phyloP scores from a whole-genome alignment of 768 basidiomycete genomes.

The Roridomyces roridus region DNA sequence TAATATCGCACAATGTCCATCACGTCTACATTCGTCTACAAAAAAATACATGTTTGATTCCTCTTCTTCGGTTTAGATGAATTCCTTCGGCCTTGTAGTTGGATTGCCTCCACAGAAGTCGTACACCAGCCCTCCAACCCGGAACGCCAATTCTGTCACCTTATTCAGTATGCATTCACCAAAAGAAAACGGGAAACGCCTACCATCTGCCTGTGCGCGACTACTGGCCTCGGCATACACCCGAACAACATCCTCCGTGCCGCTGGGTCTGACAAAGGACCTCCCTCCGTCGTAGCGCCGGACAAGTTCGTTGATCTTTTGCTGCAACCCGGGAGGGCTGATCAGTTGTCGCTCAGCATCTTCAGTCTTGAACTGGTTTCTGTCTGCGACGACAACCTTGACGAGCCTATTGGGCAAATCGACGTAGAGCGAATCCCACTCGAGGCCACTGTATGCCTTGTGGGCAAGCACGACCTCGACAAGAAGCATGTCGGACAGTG shows the following conservation, averaged over 20 bases:
- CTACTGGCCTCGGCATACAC: constrained; percentile 93
- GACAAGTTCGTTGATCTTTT: constrained; percentile 81
- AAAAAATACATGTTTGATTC: constrained; percentile 5
- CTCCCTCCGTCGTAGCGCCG: constrained; percentile 82
- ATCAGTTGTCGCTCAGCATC: constrained; percentile 93
- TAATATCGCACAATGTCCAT: constrained; percentile 9
- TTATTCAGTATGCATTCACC: constrained; percentile 1
- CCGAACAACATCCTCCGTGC: constrained; percentile 97
- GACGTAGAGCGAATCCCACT: constrained; percentile 93
- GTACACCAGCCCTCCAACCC: constrained; percentile 85
- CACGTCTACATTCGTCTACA: constrained; percentile 12
- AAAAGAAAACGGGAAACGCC: constrained; percentile 33
- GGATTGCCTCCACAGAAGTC: constrained; percentile 85
- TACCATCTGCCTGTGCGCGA: constrained; percentile 83
- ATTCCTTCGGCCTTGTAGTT: constrained; percentile 78
- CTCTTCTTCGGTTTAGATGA: constrained; percentile 49
- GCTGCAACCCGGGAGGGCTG: constrained; percentile 81
- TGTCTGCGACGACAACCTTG: constrained; percentile 87
- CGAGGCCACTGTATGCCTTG: constrained; percentile 78
- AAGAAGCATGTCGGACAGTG: constrained; percentile 92
- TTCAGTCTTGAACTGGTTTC: constrained; percentile 84
- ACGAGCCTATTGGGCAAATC: constrained; percentile 96
- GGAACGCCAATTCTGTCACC: constrained; percentile 77
- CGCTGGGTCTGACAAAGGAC: constrained; percentile 94
- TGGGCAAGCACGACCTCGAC: constrained; percentile 93